Base-by-base conservation (phyloP, 2,329 filamentous ascomycete species). In the Aaosphaeria arxii region DNA sequence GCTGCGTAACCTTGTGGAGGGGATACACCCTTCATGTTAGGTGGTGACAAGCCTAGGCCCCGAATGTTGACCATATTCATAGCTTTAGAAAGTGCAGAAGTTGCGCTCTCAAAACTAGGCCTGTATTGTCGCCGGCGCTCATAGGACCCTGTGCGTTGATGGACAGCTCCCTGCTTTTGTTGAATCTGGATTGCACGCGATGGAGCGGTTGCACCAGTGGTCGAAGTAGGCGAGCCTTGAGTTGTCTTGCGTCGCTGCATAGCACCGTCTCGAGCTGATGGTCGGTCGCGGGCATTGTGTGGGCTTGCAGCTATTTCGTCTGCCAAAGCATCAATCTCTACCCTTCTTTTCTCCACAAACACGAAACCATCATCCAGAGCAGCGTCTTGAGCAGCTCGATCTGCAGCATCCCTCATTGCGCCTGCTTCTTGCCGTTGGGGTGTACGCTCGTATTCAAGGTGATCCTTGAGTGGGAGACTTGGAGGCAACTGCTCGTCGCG, bases 261-360 rank as follows among this genome's bases (percentile, higher is more conserved):
- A 24, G 82, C 77, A 7, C 82, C 82, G 6, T 82, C 74, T 53
- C 84, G 80, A 39, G 81, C 77, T 30, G 73, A 65, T 28, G 70
- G 64, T 24, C 69, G 66, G 33, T 77, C 70, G 55, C 79, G 68
- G 50, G 77, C 66, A 28, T 61, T 61, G 43, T 84, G 84, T 42
- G 88, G 88, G 62, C 88, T 92, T 45, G 91, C 88, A 40, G 90
- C 91, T 64, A 99, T 77, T 71, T 97, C 92, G 70, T 99, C 94
- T 24, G 94, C 94, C 62, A 99, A 87, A 3, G 94, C 94, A 68
- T 99, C 97, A 44, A 99, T 92, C 69, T 97, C 92, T 7, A 99
- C 91, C 17, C 91, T 88, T 55, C 87, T 85, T 75, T 96, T 96
- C 74, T 99, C 94, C 9, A 99, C 89, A 29, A 97, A 79, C 17